These are phyloP conservation scores for Lenzites betulinus DNA, from an alignment of 768 basidiomycete species.

Conservation along the genomic window DNA sequence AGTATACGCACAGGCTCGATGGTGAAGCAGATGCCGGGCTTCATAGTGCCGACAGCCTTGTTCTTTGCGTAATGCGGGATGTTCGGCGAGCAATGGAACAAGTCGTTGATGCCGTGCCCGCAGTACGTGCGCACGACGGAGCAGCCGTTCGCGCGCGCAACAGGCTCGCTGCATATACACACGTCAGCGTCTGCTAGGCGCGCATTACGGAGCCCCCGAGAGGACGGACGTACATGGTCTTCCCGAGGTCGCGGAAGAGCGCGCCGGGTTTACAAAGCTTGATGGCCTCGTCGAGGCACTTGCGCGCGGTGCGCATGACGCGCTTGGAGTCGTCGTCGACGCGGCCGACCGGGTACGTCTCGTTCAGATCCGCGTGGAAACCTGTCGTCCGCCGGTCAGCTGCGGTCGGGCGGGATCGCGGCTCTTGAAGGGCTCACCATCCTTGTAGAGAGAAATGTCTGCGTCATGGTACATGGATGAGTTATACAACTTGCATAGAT, in stretches of 20 bases:
- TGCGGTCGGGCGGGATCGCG: neutral
- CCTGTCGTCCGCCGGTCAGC: conserved; percentile 44
- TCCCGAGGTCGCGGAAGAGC: conserved; percentile 86
- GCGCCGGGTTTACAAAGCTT: conserved; percentile 92
- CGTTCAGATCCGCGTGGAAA: conserved; percentile 92
- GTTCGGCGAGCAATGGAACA: conserved; percentile 86
- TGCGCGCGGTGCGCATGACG: conserved; percentile 79
- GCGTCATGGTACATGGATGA: neutral
- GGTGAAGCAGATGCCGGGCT: conserved; percentile 82
- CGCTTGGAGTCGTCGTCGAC: conserved; percentile 83
- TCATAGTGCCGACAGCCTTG: conserved; percentile 92
- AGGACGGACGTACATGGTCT: conserved; percentile 64
- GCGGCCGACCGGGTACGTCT: conserved; percentile 86
- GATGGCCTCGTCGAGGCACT: conserved; percentile 87
- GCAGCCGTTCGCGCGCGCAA: conserved; percentile 82
- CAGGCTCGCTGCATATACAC: conserved; percentile 70
- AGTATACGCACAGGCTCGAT: conserved; percentile 68
- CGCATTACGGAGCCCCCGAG: neutral
- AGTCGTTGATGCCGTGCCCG: conserved; percentile 85
- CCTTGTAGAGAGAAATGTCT: conserved; percentile 83
- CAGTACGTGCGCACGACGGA: conserved; percentile 91
- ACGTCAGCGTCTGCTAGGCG: neutral
- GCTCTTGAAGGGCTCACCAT: conserved; percentile 47
- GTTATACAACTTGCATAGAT: neutral
- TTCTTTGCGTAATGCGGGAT: conserved; percentile 95